These are phyloP conservation scores for Exutisphaerella laricina DNA, from an alignment of 2,329 filamentous ascomycete genomes.

Conservation along the genomic window DNA sequence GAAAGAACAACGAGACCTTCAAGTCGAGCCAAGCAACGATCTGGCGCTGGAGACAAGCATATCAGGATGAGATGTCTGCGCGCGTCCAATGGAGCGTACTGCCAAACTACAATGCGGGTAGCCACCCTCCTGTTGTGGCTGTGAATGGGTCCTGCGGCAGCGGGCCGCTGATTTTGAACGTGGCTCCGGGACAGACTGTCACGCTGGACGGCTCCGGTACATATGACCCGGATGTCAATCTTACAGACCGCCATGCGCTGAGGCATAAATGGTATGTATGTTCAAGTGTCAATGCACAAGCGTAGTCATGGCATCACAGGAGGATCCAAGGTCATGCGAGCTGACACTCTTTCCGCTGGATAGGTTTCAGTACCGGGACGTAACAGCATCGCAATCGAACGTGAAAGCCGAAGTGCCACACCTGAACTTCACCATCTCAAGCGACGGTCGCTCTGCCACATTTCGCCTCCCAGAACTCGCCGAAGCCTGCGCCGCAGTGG, in stretches of 20 bases:
- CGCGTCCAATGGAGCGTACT: conserved; percentile 45
- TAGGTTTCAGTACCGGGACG: conserved; percentile 46
- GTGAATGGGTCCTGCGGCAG: conserved; percentile 40
- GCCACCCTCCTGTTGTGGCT: conserved; percentile 45
- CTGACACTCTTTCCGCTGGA: too few species aligned
- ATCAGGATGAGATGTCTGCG: conserved; percentile 48
- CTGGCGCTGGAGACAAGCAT: conserved; percentile 51
- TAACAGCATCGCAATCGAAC: conserved; percentile 41
- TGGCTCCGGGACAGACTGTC: conserved; percentile 38
- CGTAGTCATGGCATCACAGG: too few species aligned
- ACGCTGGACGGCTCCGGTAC: conserved; percentile 43
- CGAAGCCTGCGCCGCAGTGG: conserved; percentile 37
- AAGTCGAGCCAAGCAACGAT: conserved; percentile 46
- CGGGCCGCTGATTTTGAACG: conserved; percentile 38
- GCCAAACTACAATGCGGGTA: conserved; percentile 34
- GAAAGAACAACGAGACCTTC: conserved; percentile 31
- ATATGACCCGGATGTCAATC: conserved; percentile 44
- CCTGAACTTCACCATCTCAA: conserved; percentile 32
- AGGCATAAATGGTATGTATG: conserved; percentile 49
- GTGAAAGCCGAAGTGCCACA: conserved; percentile 39
- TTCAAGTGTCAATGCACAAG: too few species aligned
- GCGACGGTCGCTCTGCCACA: conserved; percentile 27
- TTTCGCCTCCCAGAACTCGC: conserved; percentile 31
- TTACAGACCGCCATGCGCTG: conserved; percentile 27
- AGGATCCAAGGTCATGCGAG: too few species aligned